Conservation (phyloP, 2,329 filamentous ascomycete genomes). For the Monosporascus sp. region DNA sequence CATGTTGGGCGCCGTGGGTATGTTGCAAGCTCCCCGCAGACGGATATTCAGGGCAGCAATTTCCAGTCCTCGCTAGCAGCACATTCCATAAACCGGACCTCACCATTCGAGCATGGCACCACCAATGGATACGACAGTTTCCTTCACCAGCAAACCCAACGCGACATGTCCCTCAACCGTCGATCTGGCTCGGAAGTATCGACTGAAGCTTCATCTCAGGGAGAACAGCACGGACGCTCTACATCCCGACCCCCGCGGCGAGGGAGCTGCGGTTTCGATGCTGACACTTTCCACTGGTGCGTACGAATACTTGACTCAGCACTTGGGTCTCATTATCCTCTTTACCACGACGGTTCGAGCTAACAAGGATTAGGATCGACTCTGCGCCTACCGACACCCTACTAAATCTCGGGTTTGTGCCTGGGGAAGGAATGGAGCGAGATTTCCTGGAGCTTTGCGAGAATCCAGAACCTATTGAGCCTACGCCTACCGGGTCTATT, state of each 20-base stretch:
- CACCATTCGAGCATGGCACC: neutral
- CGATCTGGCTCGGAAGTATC: neutral
- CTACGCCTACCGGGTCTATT: conserved; percentile 16
- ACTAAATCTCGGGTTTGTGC: conserved; percentile 28
- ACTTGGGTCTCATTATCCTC: neutral
- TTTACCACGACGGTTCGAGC: conserved; percentile 1
- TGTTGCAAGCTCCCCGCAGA: conserved; percentile 10
- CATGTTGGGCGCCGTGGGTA: conserved; percentile 13
- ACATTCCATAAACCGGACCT: neutral
- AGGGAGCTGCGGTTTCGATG: neutral
- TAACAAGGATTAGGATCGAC: conserved; percentile 21
- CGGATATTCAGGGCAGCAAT: conserved; percentile 6
- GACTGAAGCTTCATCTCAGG: neutral
- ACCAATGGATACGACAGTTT: neutral
- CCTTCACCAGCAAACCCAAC: neutral
- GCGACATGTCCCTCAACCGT: neutral
- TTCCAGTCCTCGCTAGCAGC: neutral
- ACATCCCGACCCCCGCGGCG: neutral
- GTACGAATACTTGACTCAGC: conserved; percentile 9
- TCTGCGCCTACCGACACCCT: conserved; percentile 26
- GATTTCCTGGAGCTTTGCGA: conserved; percentile 29
- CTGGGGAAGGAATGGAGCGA: conserved; percentile 26
- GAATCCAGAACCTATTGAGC: conserved; percentile 28
- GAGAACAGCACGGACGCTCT: neutral
- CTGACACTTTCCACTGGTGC: neutral